phyloP scores from a whole-genome alignment of 371 early-diverging fungal species.

The Catenaria anguillulae region DNA sequence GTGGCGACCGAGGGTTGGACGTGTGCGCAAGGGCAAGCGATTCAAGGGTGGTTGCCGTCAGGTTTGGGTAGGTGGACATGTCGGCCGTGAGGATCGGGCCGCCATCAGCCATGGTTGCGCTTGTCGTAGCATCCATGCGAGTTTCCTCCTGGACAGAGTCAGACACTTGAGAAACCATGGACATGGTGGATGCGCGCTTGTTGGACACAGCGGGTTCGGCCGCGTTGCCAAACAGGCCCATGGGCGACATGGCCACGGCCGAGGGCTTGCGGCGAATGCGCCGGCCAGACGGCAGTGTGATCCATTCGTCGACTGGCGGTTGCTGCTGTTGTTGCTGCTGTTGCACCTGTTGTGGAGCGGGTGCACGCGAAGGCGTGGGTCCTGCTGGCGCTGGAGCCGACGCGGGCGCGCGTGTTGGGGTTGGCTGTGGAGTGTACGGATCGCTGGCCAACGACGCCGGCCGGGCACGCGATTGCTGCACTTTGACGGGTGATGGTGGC shows the following conservation, averaged over 20 bases:
- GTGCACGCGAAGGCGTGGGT: background rate
- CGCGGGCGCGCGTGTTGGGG: no score
- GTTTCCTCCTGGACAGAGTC: no score
- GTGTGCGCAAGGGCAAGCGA: background rate
- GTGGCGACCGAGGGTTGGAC: background rate
- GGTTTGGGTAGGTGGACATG: no score
- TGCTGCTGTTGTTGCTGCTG: background rate
- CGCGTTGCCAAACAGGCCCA: no score
- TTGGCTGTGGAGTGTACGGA: background rate
- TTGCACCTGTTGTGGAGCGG: no score
- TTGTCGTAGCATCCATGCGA: no score
- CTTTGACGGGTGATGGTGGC: background rate
- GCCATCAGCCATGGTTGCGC: no score
- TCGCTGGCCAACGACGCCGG: background rate
- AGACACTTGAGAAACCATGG: no score
- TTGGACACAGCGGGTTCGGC: no score
- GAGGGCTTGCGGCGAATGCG: slow-evolving; percentile 17
- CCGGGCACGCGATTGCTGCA: background rate
- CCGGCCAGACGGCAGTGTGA: slow-evolving; percentile 17
- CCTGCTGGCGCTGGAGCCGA: background rate
- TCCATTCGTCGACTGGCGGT: slow-evolving; percentile 23
- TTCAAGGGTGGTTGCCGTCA: background rate
- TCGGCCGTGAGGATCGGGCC: no score
- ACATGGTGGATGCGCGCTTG: no score
- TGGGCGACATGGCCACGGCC: slow-evolving; percentile 18